phyloP scores from a whole-genome alignment of 2,329 filamentous ascomycete genomes.

The Fusarium verticillioides region DNA sequence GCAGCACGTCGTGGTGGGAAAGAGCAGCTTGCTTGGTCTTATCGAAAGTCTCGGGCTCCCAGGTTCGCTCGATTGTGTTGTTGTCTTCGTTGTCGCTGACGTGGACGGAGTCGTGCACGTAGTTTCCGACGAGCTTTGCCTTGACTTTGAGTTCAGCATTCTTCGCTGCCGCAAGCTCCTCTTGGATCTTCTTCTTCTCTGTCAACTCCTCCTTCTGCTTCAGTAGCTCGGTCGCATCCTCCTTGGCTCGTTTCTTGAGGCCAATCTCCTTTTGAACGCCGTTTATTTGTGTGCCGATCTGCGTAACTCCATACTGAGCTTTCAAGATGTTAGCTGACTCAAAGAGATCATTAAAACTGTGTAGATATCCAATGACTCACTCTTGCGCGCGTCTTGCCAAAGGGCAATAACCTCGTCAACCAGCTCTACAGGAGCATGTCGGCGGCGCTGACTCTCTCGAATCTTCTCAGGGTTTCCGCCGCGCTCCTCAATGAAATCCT shows the following conservation, averaged over 20 bases:
- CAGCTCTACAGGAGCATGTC: slow-evolving; percentile 81
- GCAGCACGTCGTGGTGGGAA: slow-evolving; percentile 94
- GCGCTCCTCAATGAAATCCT: slow-evolving; percentile 84
- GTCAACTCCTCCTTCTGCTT: slow-evolving; percentile 81
- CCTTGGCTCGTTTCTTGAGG: slow-evolving; percentile 92
- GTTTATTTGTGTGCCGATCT: slow-evolving; percentile 88
- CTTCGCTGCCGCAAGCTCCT: slow-evolving; percentile 80
- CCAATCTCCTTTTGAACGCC: slow-evolving; percentile 90
- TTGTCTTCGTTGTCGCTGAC: slow-evolving; percentile 89
- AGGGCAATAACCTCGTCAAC: slow-evolving; percentile 92
- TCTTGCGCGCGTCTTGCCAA: slow-evolving; percentile 86
- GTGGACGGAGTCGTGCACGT: slow-evolving; percentile 86
- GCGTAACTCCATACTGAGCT: slow-evolving; percentile 79
- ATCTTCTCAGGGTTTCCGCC: slow-evolving; percentile 93
- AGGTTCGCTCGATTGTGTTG: slow-evolving; percentile 80
- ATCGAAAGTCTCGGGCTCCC: slow-evolving; percentile 79
- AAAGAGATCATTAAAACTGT: not conserved
- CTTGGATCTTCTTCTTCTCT: slow-evolving; percentile 82
- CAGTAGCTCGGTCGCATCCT: slow-evolving; percentile 83
- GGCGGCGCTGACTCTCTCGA: slow-evolving; percentile 87
- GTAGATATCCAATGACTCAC: slow-evolving; percentile 48
- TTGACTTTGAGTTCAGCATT: slow-evolving; percentile 79
- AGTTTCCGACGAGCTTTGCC: slow-evolving; percentile 77
- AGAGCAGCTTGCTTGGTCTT: slow-evolving; percentile 82
- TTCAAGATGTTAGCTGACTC: slow-evolving; percentile 21